Conservation (phyloP, 2,329 filamentous ascomycete species). For the Chaetomium strumarium region DNA sequence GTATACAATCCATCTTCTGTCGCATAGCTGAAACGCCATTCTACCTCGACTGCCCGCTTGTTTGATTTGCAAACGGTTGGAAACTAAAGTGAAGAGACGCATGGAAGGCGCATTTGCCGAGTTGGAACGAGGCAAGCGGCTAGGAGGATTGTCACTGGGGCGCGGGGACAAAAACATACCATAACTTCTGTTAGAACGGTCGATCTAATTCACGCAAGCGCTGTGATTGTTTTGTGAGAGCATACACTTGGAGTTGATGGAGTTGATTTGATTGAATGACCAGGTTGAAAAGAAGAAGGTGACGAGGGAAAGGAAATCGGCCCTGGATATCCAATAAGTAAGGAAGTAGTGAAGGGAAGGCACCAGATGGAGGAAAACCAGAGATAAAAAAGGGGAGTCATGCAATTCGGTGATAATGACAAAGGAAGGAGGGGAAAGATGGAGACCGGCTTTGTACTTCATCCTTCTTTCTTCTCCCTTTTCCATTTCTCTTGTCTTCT, state of each 20-base stretch:
- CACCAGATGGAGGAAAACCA: neutral
- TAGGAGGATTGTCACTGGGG: too few species aligned
- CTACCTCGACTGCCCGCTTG: neutral
- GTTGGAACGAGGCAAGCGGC: too few species aligned
- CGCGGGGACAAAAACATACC: too few species aligned
- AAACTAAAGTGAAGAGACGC: too few species aligned
- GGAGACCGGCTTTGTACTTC: conserved; percentile 17
- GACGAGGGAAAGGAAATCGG: neutral
- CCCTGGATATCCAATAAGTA: neutral
- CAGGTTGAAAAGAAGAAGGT: neutral
- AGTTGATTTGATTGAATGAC: too few species aligned
- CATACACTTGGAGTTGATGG: too few species aligned
- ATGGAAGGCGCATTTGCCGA: too few species aligned
- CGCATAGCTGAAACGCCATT: neutral
- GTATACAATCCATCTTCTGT: neutral
- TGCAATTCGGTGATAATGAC: neutral
- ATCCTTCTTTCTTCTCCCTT: conserved; percentile 4
- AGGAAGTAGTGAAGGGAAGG: neutral
- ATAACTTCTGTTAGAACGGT: too few species aligned
- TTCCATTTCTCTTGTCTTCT: conserved; percentile 14
- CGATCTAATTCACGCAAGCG: too few species aligned
- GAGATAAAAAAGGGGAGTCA: conserved; percentile 1
- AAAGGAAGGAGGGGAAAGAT: conserved; percentile 14
- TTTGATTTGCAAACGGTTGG: too few species aligned
- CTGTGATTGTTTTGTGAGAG: too few species aligned